Conservation (phyloP, 768 basidiomycete genomes). For the Boletus rex-veris region DNA sequence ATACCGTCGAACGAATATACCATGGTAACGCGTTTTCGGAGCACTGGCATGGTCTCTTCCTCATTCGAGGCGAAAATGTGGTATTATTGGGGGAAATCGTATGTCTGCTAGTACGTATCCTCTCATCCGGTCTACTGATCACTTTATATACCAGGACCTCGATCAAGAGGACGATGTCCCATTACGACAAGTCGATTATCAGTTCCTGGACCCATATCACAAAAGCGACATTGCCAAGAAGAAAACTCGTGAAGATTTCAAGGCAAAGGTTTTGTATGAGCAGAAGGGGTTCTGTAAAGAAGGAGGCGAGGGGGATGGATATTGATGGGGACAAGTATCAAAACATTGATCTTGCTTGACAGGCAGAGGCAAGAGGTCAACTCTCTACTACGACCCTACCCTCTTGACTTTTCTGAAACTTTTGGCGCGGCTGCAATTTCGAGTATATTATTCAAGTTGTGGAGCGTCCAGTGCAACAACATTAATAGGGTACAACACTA, state of each 20-base stretch:
- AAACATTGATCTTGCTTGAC: slow-evolving; percentile 12
- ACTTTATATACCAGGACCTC: slow-evolving; percentile 59
- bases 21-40: slow-evolving; percentile 87
- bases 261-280: slow-evolving; percentile 78
- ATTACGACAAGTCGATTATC: slow-evolving; percentile 69
- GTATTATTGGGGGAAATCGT: slow-evolving; percentile 96
- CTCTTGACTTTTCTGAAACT: no score
- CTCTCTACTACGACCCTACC: no score
- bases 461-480: slow-evolving; percentile 11
- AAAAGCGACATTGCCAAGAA: slow-evolving; percentile 68
- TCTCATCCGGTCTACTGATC: slow-evolving; percentile 3
- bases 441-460: slow-evolving; percentile 6
- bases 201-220: slow-evolving; percentile 66
- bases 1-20: slow-evolving; percentile 93
- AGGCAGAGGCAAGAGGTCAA: neutral
- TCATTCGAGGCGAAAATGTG: slow-evolving; percentile 98
- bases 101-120: slow-evolving; percentile 33
- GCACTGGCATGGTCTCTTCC: slow-evolving; percentile 81
- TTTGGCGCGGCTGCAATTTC: neutral
- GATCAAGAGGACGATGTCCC: slow-evolving; percentile 90
- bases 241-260: slow-evolving; percentile 77
- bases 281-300: slow-evolving; percentile 91
- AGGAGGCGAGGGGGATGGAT: slow-evolving; percentile 95
- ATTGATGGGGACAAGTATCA: slow-evolving; percentile 40
- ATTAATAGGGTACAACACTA: slow-evolving; percentile 20